Base-by-base conservation (phyloP, 306 rosid genomes). In the Oxytropis ochrocephala region DNA sequence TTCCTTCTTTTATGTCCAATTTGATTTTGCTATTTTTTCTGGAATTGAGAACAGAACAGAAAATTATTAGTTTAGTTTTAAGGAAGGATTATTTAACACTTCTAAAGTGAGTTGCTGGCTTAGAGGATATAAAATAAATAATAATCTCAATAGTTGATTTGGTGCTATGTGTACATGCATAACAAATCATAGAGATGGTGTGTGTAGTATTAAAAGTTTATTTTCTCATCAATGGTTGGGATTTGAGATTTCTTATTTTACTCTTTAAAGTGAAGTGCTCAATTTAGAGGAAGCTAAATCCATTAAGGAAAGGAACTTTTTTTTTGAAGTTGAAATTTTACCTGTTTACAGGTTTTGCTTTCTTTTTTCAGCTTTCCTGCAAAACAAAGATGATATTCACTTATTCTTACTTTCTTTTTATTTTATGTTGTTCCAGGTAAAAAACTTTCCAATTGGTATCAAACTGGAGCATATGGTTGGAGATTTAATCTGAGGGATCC, bases 401-500 rank as follows among this genome's bases (percentile, higher is more conserved):
- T 29, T 44, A 54, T 50, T 38, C n/a, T 29, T 43, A 64, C 74
- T 74, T 68, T 69, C 36, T 78, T 63, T 4, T 73, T 41, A 21
- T 62, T 27, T 75, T 6, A 38, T 81, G 62, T 60, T 70, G 7
- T 71, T 81, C 51, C 87, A 89, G 92, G 73, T 19, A 67, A 43
- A 72, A 68, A 14, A 29, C 16, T 55, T 69, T 66, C 35, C 11
- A 55, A 13, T 18, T 61, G 79, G 70, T 21, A 44, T 49, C 68
- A 64, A 77, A 36, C 59, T 24, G 74, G 84, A 24, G 76, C 48
- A 61, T 46, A 47, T 63, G 74, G 59, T 74, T 64, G 85, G 83
- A 85, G 85, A 67, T 35, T 55, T 42, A 54, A 79, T 76, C 76
- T 59, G 27, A 56, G 69, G 67, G 82, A 81, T 78, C 81, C 78